phyloP scores from a whole-genome alignment of 768 basidiomycete species.

The Cyathus striatus region DNA sequence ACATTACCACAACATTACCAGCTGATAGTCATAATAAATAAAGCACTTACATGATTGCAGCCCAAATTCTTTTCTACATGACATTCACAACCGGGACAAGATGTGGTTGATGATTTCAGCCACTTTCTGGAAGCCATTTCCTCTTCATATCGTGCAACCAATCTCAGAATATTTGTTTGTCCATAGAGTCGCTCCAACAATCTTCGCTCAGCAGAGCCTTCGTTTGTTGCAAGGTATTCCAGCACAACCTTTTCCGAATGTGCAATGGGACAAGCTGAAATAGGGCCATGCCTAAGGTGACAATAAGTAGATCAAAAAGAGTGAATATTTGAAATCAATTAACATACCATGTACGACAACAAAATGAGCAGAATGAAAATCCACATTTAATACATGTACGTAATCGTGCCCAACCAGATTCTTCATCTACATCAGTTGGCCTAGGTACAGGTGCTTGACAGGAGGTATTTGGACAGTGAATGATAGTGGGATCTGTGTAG shows the following conservation, averaged over 20 bases:
- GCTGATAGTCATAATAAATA: conserved; percentile 1
- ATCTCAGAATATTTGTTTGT: conserved; percentile 46
- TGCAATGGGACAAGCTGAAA: conserved; percentile 64
- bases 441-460: conserved; percentile 80
- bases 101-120: conserved; percentile 63
- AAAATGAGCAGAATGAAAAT: conserved; percentile 82
- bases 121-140: conserved; percentile 72
- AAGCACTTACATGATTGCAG: conserved; percentile 77
- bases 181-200: conserved; percentile 65
- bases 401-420: conserved; percentile 66
- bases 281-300: conserved; percentile 72
- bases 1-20: conserved; percentile 8
- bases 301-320: conserved; percentile 2
- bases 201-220: conserved; percentile 42
- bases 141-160: conserved; percentile 64
- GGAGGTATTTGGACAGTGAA: conserved; percentile 73
- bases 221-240: conserved; percentile 59
- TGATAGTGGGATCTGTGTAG: conserved; percentile 63
- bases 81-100: conserved; percentile 69
- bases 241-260: conserved; percentile 59
- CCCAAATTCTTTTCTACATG: conserved; percentile 73
- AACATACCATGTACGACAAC: conserved; percentile 71
- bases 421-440: conserved; percentile 44
- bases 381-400: conserved; percentile 66
- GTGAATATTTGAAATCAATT: background rate